These are phyloP conservation scores for Nasturtium officinale DNA, from an alignment of 345 rosid species.

Conservation along the genomic window DNA sequence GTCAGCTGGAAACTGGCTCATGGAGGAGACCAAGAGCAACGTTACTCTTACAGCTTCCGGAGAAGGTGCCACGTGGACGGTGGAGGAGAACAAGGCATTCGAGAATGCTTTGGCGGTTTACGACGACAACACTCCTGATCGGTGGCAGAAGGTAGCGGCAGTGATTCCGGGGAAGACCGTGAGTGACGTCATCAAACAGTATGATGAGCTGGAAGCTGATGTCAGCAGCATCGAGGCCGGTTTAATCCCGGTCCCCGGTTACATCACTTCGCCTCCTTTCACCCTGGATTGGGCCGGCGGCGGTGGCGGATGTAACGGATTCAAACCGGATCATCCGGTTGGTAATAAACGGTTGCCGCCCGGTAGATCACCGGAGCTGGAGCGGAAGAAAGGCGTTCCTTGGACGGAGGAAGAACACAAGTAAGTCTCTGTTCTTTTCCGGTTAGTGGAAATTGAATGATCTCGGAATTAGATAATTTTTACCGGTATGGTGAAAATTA, in stretches of 20 bases:
- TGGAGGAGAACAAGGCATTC: slow-evolving; percentile 81
- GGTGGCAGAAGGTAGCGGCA: slow-evolving; percentile 79
- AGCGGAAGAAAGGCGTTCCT: slow-evolving; percentile 97
- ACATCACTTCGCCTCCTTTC: slow-evolving; percentile 60
- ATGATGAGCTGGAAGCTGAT: slow-evolving; percentile 77
- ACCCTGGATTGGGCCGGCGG: slow-evolving; percentile 65
- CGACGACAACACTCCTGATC: slow-evolving; percentile 81
- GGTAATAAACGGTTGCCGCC: slow-evolving; percentile 59
- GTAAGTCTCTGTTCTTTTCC: slow-evolving; percentile 45
- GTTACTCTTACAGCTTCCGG: slow-evolving; percentile 13
- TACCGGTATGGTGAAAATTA: neutral
- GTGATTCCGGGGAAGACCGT: slow-evolving; percentile 89
- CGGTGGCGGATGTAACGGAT: slow-evolving; percentile 22
- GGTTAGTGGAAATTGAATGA: neutral
- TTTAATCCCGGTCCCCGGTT: slow-evolving; percentile 69
- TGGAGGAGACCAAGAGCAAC: slow-evolving; percentile 53
- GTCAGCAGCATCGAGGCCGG: slow-evolving; percentile 87
- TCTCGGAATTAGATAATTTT: slow-evolving; percentile 7
- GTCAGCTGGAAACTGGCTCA: slow-evolving; percentile 58
- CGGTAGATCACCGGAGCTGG: slow-evolving; percentile 67
- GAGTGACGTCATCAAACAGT: slow-evolving; percentile 79
- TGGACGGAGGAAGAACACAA: slow-evolving; percentile 99
- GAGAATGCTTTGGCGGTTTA: slow-evolving; percentile 83
- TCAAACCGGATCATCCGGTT: slow-evolving; percentile 29
- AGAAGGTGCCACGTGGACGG: slow-evolving; percentile 67